Evolutionary conservation across 495 filamentous ascomycete species (phyloP), one percentile per base, ranked within the genome.

Genomic region (Podospora pseudopauciseta): DNA sequence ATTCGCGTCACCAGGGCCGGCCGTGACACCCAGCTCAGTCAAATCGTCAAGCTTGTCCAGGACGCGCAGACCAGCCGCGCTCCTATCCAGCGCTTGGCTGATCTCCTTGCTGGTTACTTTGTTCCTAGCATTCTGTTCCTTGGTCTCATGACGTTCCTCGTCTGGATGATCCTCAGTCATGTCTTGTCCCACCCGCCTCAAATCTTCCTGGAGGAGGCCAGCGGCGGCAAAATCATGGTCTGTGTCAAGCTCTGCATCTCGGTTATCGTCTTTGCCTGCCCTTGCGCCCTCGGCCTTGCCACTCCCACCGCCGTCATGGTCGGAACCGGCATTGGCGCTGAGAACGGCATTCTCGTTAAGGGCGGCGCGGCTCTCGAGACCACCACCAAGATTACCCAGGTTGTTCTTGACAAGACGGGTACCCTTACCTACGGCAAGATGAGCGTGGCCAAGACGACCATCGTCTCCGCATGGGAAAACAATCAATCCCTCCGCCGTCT

Each of bases 361-460:
- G 94, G 96, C 63, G 95, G 95, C 30, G 94, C 92, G 54, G 92
- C 94, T 30, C 82, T 99, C 16, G 95, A 99, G 79, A 94, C 88
- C 2, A 91, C 94, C 0, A 99, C 94, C 3, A 94, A 92, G 74
- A 85, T 99, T 73, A 94, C 88, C 18, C 90, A 96, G 66, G 86
- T 98, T 56, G 93, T 99, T n/a, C 88, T 98, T n/a, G 95, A 99
- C 80, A 99, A 99, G 84, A 99, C 95, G 4, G 95, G 95, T 30
- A 99, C 95, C 2, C 82, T 99, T 71, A 99, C 95, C 0, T 88
- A 93, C 65, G 95, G 95, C 0, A 93, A 91, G 76, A 98, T 99
- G 95, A 93, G 85, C 68, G 94, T 98, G 28, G 88, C 91, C 26
- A 86, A 90, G 67, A 80, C 83, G 20, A 86, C 86, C 53, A 82